A percentile compares a stretch with the other conserved stretches of the same genome.
phyloP scores from a whole-genome alignment of 352 stramenopile genomes.

The Pythium pyrilobum region DNA sequence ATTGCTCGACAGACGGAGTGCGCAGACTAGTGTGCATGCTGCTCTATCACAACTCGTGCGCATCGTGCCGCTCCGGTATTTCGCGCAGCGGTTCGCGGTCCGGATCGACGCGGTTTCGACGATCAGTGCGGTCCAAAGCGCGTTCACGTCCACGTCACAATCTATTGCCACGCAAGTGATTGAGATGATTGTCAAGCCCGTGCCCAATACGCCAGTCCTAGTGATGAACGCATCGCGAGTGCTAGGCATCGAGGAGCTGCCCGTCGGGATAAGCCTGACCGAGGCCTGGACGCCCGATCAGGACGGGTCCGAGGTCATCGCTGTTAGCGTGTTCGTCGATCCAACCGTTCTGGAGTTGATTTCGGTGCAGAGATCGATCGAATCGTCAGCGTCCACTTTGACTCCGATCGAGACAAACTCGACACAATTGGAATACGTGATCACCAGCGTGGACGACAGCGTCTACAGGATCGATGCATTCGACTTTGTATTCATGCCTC shows the following conservation, averaged over 20 bases:
- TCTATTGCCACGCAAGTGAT: not conserved
- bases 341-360: not conserved
- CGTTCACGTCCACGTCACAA: not conserved
- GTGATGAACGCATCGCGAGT: slow-evolving; percentile 23
- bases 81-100: slow-evolving; percentile 2
- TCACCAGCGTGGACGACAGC: not conserved
- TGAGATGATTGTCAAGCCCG: not conserved
- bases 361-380: not conserved
- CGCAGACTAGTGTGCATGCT: too few relatives aligned
- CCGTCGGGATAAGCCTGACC: slow-evolving; percentile 22
- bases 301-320: slow-evolving; percentile 47
- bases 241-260: slow-evolving; percentile 26
- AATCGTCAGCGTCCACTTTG: not conserved
- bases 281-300: slow-evolving; percentile 34
- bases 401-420: not conserved
- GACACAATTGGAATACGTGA: not conserved
- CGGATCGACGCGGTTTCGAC: not conserved
- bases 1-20: not conserved
- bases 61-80: not conserved
- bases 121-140: not conserved
- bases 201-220: slow-evolving; percentile 28
- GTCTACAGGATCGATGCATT: not conserved
- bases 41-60: not conserved
- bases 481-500: slow-evolving; percentile 13
- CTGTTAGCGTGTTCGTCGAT: slow-evolving; percentile 17